Evolutionary conservation across 2,329 filamentous ascomycete species (phyloP), one percentile per base, ranked within the genome.

Genomic region (Pestalotiopsis sp.): DNA sequence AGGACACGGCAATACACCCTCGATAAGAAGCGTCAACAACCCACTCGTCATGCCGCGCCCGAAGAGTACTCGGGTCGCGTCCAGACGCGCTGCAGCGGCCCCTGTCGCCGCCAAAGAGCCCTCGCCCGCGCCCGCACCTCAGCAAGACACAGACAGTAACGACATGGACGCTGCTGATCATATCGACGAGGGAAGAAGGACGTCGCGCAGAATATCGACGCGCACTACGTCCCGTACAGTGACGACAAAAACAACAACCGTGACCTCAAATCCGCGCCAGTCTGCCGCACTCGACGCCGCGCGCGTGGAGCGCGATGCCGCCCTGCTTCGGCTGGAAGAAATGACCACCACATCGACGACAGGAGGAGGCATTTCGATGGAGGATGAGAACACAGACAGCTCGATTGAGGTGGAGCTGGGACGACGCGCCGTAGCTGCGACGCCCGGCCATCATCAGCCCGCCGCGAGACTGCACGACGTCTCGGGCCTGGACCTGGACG

Each of bases 141-240:
- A 70, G 64, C 48, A 68, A 24, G 13, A 59, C 17, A 60, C 68
- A n/a, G 68, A 68, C 4, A 73, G 72, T 63, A 75, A 74, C 64
- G 75, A 78, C 64, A 73, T 77, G 11, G 77, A 77, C 70, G 74
- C 76, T 62, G 72, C 77, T 64, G 75, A 77, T 58, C 75, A 74
- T 59, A 76, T 77, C 66, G 76, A 77, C 35, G 72, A 73, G 66
- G 71, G 70, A 60, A 67, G 71, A 55, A 71, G 72, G 30, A 74
- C 22, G 14, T 35, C 30, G 35, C 35, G 56, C 39, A 61, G 65
- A 24, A 20, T 14, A 35, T 61, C 65, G 1, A 24, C 22, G 35
- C 24, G 65, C 22, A 66, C 52, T 10, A 13, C 64, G 5, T 66
- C 62, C 17, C 44, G 44, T 2, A 40, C 20, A 35, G 10, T 55